Evolutionary conservation across 176 grass and related monocot species (phyloP).

Genomic region (Microstegium vimineum): DNA sequence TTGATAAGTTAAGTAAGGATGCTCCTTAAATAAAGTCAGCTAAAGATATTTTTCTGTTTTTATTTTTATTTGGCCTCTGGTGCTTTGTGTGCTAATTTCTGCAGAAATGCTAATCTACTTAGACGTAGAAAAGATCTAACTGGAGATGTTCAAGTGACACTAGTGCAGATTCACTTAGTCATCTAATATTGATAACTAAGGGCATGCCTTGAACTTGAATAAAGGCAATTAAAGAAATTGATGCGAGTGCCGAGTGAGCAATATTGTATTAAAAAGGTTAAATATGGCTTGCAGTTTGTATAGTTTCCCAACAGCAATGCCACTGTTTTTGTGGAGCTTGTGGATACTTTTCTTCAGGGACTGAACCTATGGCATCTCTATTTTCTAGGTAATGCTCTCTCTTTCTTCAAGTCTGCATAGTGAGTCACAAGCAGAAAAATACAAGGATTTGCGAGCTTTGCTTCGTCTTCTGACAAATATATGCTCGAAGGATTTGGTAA

Average conservation of each 20-base stretch:
- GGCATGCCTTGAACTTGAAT: background rate
- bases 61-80: background rate
- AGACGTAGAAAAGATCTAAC: background rate
- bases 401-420: constrained; percentile 79
- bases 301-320: background rate
- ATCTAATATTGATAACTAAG: constrained; percentile 8
- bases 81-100: background rate
- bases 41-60: background rate
- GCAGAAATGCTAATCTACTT: background rate
- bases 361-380: constrained; percentile 30
- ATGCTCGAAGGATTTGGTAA: constrained; percentile 97
- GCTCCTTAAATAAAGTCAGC: background rate
- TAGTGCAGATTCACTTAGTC: constrained; percentile 13
- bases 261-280: constrained; percentile 4
- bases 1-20: background rate
- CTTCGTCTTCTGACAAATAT: constrained; percentile 97
- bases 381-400: constrained; percentile 75
- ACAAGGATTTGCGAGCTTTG: constrained; percentile 96
- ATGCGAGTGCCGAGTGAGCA: background rate
- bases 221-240: background rate
- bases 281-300: constrained; percentile 15
- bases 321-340: background rate
- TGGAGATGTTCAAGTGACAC: background rate
- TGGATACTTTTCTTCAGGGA: background rate
- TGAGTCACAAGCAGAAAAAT: constrained; percentile 93